Percentiles rank a stretch among this genome's conserved stretches.
Conservation (phyloP, 768 basidiomycete species). For the Arthromyces matolae region DNA sequence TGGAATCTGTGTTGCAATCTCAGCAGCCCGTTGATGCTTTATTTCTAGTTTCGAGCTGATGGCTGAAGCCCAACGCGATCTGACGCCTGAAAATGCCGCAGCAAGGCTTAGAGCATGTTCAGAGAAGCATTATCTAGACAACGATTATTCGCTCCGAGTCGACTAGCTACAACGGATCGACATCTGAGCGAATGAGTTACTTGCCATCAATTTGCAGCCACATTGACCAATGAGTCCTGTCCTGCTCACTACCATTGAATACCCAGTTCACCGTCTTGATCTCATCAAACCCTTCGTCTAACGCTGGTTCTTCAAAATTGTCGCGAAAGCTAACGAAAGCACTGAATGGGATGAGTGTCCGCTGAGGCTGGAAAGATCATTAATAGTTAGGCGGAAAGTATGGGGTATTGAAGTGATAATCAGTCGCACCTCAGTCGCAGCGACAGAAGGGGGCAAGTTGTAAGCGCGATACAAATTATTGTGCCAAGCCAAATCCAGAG, state of each 20-base stretch:
- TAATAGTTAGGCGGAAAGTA: background rate
- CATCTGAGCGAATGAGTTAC: slow-evolving; percentile 27
- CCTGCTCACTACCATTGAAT: slow-evolving; percentile 74
- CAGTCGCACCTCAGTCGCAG: slow-evolving; percentile 36
- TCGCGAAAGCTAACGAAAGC: slow-evolving; percentile 58
- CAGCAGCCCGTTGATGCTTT: background rate
- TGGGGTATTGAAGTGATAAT: background rate
- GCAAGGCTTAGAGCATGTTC: slow-evolving; percentile 48
- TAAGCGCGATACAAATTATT: slow-evolving; percentile 89
- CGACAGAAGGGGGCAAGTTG: slow-evolving; percentile 46
- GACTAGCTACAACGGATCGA: too few species aligned
- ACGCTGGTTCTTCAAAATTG: slow-evolving; percentile 62
- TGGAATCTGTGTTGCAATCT: slow-evolving; percentile 22
- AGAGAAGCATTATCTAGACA: slow-evolving; percentile 58
- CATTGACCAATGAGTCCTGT: slow-evolving; percentile 71
- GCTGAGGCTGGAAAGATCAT: slow-evolving; percentile 33
- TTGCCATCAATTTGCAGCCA: slow-evolving; percentile 82
- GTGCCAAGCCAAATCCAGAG: slow-evolving; percentile 85
- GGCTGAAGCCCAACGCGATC: slow-evolving; percentile 86
- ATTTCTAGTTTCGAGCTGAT: slow-evolving; percentile 76
- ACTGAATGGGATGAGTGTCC: slow-evolving; percentile 53
- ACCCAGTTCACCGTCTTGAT: slow-evolving; percentile 76
- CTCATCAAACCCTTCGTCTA: slow-evolving; percentile 73
- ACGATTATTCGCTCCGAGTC: too few species aligned
- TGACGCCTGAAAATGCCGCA: slow-evolving; percentile 88